Percentiles rank a stretch among this genome's conserved stretches.
phyloP scores from a whole-genome alignment of 1,284 basidiomycete genomes.

The Abortiporus biennis region DNA sequence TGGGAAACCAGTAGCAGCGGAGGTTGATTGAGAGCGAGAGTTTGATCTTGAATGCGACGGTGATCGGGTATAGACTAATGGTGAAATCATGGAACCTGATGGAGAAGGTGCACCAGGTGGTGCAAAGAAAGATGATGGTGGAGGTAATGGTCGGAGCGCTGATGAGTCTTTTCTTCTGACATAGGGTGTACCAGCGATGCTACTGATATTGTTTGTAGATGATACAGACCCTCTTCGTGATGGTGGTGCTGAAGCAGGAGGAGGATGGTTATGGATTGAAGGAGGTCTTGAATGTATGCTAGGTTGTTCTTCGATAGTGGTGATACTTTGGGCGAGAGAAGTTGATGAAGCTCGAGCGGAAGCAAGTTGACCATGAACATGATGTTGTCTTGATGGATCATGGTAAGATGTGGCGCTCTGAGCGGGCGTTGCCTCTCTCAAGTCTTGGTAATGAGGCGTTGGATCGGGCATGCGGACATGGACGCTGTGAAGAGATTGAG shows the following conservation, averaged over 20 bases:
- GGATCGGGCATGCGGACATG: constrained; percentile 12
- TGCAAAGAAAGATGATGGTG: constrained; percentile 16
- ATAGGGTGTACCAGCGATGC: constrained; percentile 10
- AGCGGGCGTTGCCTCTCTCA: background rate
- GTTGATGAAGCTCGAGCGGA: background rate
- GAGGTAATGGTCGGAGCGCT: constrained; percentile 19
- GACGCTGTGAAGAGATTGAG: constrained; percentile 2
- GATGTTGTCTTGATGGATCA: background rate
- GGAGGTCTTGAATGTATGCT: too few relatives aligned
- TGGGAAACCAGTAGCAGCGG: too few relatives aligned
- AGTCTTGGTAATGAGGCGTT: constrained; percentile 3
- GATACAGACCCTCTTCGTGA: background rate
- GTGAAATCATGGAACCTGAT: too few relatives aligned
- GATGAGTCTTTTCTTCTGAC: constrained; percentile 19
- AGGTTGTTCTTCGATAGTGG: too few relatives aligned
- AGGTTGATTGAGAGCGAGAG: background rate
- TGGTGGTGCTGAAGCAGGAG: background rate
- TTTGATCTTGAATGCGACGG: too few relatives aligned
- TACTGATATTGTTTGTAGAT: constrained; percentile 7
- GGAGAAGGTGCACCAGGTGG: constrained; percentile 10
- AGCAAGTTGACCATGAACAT: background rate
- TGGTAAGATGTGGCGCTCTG: background rate
- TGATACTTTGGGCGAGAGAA: background rate
- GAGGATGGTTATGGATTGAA: too few relatives aligned
- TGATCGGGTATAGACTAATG: too few relatives aligned